Base-by-base conservation (phyloP, 2,329 filamentous ascomycete genomes). In the Xylariomycetidae sp. region DNA sequence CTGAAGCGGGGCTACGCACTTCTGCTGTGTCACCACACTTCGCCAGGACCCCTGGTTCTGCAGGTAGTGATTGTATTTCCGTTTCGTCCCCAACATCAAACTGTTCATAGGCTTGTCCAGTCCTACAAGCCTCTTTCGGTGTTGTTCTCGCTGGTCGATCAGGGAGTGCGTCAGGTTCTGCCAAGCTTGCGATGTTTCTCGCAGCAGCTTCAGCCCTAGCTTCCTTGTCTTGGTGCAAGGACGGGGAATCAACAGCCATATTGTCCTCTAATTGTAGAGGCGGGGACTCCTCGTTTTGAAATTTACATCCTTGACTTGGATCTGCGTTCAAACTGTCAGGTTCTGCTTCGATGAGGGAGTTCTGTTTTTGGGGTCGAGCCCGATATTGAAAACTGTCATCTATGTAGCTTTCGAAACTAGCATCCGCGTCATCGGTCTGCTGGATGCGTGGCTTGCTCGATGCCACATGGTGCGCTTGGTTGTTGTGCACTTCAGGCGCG, bases 381-480 rank as follows among this genome's bases (percentile, higher is more conserved):
- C 40, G 49, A 35, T 54, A 57, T 23, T 48, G 42, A 30, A 57
- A 57, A 30, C 53, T 57, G 14, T 49, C 30, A 27, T 56, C 54
- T n/a, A 41, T 17, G 26, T 35, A 43, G 33, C 45, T 49, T 27
- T 54, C 38, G 25, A 54, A 49, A 23, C 23, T 36, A 14, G 17
- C 28, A 22, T 39, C 35, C 16, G 38, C 39, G 30, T 46, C 37
- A n/a, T n/a, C n/a, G n/a, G n/a, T n/a, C n/a, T n/a, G n/a, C n/a
- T n/a, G n/a, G n/a, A n/a, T n/a, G n/a, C n/a, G n/a, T n/a, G n/a
- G n/a, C n/a, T n/a, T n/a, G n/a, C n/a, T n/a, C n/a, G n/a, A n/a
- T n/a, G n/a, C n/a, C n/a, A n/a, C n/a, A n/a, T n/a, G n/a, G n/a
- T n/a, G n/a, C n/a, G n/a, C n/a, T n/a, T n/a, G n/a, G n/a, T n/a